Evolutionary conservation across 176 grass and related monocot genomes (phyloP).

Genomic region (Carex pumila): DNA sequence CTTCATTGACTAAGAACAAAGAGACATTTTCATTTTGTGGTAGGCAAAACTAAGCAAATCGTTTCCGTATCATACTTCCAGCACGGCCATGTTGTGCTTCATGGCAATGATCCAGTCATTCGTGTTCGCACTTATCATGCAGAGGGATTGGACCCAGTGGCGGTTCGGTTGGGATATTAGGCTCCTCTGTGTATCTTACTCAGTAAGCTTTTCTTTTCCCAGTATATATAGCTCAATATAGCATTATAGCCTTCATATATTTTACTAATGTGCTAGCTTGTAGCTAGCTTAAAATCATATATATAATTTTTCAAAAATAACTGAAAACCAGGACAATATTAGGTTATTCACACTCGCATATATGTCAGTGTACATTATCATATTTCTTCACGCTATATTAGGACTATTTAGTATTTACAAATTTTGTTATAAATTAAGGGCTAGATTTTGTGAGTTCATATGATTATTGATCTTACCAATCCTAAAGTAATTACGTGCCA

Average conservation of each 20-base stretch:
- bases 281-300: background rate
- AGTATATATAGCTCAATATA: background rate
- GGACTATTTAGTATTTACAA: no score
- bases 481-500: background rate
- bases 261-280: no score
- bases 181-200: conserved; percentile 41
- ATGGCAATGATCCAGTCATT: conserved; percentile 54
- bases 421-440: background rate
- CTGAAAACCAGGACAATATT: background rate
- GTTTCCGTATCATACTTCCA: conserved; percentile 68
- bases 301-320: background rate
- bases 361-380: background rate
- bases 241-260: no score
- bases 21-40: background rate
- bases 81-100: conserved; percentile 64
- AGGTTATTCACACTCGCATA: background rate
- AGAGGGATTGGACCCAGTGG: conserved; percentile 37
- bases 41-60: conserved; percentile 43
- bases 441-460: background rate
- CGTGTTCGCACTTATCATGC: conserved; percentile 36
- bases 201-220: conserved; percentile 19
- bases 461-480: background rate
- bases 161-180: conserved; percentile 33
- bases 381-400: background rate
- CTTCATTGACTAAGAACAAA: conserved; percentile 7